phyloP scores from a whole-genome alignment of 2,329 filamentous ascomycete genomes.

The Pseudocercospora musae region DNA sequence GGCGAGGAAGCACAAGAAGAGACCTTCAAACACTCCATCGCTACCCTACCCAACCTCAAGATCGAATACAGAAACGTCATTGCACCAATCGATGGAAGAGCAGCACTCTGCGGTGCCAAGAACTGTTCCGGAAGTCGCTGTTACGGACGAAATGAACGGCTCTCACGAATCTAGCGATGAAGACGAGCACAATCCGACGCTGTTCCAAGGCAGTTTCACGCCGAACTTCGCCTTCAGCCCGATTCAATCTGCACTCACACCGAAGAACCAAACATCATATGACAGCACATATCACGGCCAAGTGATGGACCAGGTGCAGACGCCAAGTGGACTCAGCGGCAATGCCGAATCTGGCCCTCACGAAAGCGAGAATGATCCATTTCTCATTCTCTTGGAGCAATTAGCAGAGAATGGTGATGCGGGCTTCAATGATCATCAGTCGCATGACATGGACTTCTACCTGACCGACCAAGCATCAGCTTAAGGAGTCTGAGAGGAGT shows the following conservation, averaged over 20 bases:
- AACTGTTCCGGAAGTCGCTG: slow-evolving; percentile 3
- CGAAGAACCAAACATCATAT: slow-evolving; percentile 10
- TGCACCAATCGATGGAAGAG: slow-evolving; percentile 12
- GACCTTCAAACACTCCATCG: slow-evolving; percentile 24
- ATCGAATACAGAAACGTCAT: neutral
- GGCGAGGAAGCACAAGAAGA: slow-evolving; percentile 21
- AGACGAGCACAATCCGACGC: slow-evolving; percentile 22
- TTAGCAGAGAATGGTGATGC: slow-evolving; percentile 73
- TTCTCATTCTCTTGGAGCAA: slow-evolving; percentile 74
- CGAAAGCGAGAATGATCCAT: slow-evolving; percentile 70
- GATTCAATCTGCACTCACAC: slow-evolving; percentile 16
- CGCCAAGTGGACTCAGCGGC: slow-evolving; percentile 44
- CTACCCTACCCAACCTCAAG: slow-evolving; percentile 25
- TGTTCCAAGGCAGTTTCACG: slow-evolving; percentile 39
- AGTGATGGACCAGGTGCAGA: slow-evolving; percentile 40
- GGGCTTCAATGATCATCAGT: slow-evolving; percentile 55
- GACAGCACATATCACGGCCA: slow-evolving; percentile 24
- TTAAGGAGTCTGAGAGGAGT: neutral
- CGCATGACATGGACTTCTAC: slow-evolving; percentile 74
- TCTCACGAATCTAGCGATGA: slow-evolving; percentile 5
- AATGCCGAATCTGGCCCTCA: slow-evolving; percentile 39
- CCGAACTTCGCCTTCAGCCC: slow-evolving; percentile 40
- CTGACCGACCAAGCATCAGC: slow-evolving; percentile 37
- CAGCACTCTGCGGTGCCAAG: neutral
- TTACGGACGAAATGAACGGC: slow-evolving; percentile 3